Conservation (phyloP, 495 filamentous ascomycete species). For the Lasiosphaeria miniovina region DNA sequence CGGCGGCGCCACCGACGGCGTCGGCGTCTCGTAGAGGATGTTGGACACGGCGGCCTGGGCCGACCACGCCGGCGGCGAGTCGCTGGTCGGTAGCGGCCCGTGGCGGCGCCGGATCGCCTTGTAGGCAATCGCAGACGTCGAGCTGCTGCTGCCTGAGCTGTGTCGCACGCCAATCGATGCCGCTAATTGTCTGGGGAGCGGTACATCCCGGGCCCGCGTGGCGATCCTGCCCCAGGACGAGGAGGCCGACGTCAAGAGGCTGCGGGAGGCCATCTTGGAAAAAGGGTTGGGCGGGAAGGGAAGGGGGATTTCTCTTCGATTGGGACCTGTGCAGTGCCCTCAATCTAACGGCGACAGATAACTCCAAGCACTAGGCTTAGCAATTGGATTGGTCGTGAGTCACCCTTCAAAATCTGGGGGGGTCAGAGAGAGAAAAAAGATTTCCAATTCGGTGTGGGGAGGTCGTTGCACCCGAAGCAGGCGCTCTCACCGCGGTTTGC, state of each 20-base stretch:
- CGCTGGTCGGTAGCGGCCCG: conserved; percentile 72
- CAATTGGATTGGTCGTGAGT: conserved; percentile 18
- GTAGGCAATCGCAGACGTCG: conserved; percentile 92
- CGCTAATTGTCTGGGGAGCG: conserved; percentile 18
- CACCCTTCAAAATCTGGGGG: conserved; percentile 14
- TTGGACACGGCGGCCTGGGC: conserved; percentile 93
- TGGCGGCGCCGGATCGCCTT: conserved; percentile 92
- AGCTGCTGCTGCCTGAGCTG: conserved; percentile 49
- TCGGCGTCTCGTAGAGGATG: conserved; percentile 97
- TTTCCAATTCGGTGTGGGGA: conserved; percentile 8
- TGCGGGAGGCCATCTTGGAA: conserved; percentile 43
- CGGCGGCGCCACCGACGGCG: conserved; percentile 75
- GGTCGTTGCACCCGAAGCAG: conserved; percentile 1
- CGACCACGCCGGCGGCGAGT: conserved; percentile 79
- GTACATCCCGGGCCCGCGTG: conserved; percentile 23
- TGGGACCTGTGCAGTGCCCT: background rate
- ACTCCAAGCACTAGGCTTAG: background rate
- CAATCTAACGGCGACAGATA: background rate
- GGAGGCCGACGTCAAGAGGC: conserved; percentile 33
- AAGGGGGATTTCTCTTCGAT: background rate
- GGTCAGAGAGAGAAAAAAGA: conserved; percentile 19
- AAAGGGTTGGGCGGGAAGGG: background rate
- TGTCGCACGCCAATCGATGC: conserved; percentile 22
- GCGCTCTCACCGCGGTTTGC: background rate
- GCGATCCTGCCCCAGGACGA: conserved; percentile 35